Conservation (phyloP, 306 rosid species). For the Castanea crenata region DNA sequence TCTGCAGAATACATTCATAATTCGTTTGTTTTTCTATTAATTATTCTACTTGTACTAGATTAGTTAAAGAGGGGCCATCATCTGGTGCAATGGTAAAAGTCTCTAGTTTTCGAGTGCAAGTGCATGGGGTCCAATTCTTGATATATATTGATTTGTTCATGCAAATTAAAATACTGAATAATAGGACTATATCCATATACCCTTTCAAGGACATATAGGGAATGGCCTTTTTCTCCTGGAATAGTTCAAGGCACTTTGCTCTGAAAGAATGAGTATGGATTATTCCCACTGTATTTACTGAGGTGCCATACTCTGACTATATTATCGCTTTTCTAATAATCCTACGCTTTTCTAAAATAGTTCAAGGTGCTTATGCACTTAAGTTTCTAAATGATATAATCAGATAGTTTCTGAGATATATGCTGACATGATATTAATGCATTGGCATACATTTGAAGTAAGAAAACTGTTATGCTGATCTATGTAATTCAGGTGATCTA, state of each 20-base stretch:
- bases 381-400: neutral
- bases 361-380: neutral
- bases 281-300: neutral
- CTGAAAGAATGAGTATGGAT: neutral
- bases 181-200: neutral
- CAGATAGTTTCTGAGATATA: neutral
- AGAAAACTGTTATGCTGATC: neutral
- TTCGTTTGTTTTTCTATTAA: neutral
- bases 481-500: slow-evolving; percentile 3
- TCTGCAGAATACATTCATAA: neutral
- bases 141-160: neutral
- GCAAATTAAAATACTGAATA: neutral
- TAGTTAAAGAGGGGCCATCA: neutral
- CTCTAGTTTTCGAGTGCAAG: neutral
- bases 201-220: neutral
- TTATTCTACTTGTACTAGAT: neutral
- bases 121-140: neutral
- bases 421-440: neutral
- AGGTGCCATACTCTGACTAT: neutral
- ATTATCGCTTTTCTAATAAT: too few relatives aligned
- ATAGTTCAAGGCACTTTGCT: too few relatives aligned
- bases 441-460: neutral
- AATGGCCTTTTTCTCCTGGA: neutral
- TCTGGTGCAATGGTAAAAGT: neutral
- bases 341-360: too few relatives aligned